phyloP scores from a whole-genome alignment of 1,284 basidiomycete genomes.

The Ganoderma leucocontextum region DNA sequence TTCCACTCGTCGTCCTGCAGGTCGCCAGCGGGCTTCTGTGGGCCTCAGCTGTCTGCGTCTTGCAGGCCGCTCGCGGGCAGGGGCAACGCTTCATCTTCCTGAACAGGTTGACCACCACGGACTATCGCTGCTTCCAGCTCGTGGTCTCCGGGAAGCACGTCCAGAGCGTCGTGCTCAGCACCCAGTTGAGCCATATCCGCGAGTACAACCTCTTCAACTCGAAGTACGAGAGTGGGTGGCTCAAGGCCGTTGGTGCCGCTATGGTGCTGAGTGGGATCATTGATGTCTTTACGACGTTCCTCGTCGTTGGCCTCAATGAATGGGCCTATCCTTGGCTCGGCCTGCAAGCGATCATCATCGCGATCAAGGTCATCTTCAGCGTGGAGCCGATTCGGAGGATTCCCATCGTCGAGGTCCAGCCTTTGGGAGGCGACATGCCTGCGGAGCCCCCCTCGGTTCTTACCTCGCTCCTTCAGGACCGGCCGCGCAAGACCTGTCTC shows the following conservation, averaged over 20 bases:
- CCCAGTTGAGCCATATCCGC: slow-evolving; percentile 25
- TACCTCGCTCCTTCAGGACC: background rate
- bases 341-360: slow-evolving; percentile 19
- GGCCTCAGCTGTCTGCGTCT: slow-evolving; percentile 13
- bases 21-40: slow-evolving; percentile 18
- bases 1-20: slow-evolving; percentile 21
- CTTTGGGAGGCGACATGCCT: slow-evolving; percentile 11
- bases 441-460: background rate
- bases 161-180: slow-evolving; percentile 24
- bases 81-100: slow-evolving; percentile 22
- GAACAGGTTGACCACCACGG: slow-evolving; percentile 19
- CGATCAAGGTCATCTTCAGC: slow-evolving; percentile 26
- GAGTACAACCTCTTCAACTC: slow-evolving; percentile 26
- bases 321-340: slow-evolving; percentile 29
- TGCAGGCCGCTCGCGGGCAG: slow-evolving; percentile 20
- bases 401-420: slow-evolving; percentile 20
- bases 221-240: slow-evolving; percentile 20
- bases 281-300: slow-evolving; percentile 26
- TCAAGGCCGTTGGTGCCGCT: slow-evolving; percentile 19
- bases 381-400: slow-evolving; percentile 25
- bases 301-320: slow-evolving; percentile 22
- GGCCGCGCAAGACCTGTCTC: slow-evolving; percentile 18
- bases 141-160: slow-evolving; percentile 23
- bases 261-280: slow-evolving; percentile 21
- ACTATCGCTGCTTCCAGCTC: slow-evolving; percentile 30